Conservation (phyloP, 163 green algal genomes). For the Picocystis sp. region DNA sequence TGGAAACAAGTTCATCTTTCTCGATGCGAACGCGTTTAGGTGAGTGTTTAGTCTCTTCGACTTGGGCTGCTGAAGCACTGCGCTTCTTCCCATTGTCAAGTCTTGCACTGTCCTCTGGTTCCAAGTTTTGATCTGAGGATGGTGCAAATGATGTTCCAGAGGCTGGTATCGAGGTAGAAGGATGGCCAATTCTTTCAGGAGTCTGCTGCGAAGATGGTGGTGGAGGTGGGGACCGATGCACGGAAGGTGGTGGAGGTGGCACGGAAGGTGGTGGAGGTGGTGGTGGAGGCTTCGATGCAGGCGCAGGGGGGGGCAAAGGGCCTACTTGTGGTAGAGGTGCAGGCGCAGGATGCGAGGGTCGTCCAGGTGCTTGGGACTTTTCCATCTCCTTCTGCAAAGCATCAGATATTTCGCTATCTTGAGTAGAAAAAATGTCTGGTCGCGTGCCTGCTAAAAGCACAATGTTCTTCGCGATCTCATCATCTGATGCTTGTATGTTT, state of each 20-base stretch:
- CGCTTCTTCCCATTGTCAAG: too few relatives aligned
- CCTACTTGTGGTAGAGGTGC: background rate
- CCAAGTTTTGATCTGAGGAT: background rate
- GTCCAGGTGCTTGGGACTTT: background rate
- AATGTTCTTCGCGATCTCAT: slow-evolving; percentile 90
- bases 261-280: background rate
- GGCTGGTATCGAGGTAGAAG: background rate
- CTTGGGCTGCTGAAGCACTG: too few relatives aligned
- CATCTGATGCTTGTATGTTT: slow-evolving; percentile 66
- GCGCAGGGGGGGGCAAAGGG: background rate
- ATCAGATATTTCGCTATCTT: background rate
- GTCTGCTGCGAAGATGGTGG: background rate
- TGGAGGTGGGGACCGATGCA: too few relatives aligned
- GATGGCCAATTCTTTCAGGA: background rate
- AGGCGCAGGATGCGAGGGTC: background rate
- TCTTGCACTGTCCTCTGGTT: background rate
- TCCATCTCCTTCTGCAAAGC: background rate
- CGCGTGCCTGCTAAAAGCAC: slow-evolving; percentile 41
- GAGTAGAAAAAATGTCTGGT: background rate
- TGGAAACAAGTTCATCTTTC: background rate
- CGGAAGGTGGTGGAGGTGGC: too few relatives aligned
- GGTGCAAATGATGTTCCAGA: background rate
- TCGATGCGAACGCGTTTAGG: background rate
- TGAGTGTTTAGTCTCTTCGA: background rate
- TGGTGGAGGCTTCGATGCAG: background rate